A percentile compares a stretch with the other conserved stretches of the same genome.
phyloP scores from a whole-genome alignment of 345 rosid genomes.

The Euphorbia tirucalli region DNA sequence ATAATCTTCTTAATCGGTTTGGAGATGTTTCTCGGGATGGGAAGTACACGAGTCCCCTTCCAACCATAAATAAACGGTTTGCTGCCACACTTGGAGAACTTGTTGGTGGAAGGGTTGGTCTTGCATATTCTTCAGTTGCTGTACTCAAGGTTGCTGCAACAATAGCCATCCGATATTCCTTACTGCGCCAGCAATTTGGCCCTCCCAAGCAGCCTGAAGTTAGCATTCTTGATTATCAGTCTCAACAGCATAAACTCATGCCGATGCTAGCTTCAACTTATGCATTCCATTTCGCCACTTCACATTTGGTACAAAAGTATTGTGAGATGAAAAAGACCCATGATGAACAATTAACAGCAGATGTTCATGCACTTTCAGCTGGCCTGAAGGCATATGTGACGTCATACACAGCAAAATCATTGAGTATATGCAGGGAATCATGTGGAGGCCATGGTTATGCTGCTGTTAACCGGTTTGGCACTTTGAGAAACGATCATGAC shows the following conservation, averaged over 20 bases:
- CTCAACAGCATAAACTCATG: constrained; percentile 99
- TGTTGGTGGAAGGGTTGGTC: constrained; percentile 93
- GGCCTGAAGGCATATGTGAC: constrained; percentile 97
- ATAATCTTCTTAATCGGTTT: constrained; percentile 93
- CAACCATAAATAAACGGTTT: constrained; percentile 89
- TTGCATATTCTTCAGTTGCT: constrained; percentile 84
- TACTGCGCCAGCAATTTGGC: constrained; percentile 94
- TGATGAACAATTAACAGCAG: constrained; percentile 75
- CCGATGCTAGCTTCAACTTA: constrained; percentile 96
- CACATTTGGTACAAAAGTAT: constrained; percentile 68
- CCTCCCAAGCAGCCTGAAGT: constrained; percentile 96
- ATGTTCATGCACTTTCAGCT: constrained; percentile 92
- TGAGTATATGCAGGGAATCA: constrained; percentile 89
- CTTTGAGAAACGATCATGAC: constrained; percentile 96
- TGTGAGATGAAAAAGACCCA: constrained; percentile 80
- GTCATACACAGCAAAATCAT: constrained; percentile 79
- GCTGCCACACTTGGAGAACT: constrained; percentile 98
- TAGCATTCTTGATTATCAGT: constrained; percentile 95
- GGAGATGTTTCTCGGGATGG: constrained; percentile 95
- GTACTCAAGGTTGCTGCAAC: constrained; percentile 78
- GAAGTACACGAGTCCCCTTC: constrained; percentile 85
- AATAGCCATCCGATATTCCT: constrained; percentile 83
- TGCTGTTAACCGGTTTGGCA: constrained; percentile 96
- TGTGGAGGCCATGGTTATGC: constrained; percentile 99
- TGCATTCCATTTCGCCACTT: constrained; percentile 87